These are phyloP conservation scores for Metschnikowia arizonensis DNA, from an alignment of 805 yeast species.

Conservation along the genomic window DNA sequence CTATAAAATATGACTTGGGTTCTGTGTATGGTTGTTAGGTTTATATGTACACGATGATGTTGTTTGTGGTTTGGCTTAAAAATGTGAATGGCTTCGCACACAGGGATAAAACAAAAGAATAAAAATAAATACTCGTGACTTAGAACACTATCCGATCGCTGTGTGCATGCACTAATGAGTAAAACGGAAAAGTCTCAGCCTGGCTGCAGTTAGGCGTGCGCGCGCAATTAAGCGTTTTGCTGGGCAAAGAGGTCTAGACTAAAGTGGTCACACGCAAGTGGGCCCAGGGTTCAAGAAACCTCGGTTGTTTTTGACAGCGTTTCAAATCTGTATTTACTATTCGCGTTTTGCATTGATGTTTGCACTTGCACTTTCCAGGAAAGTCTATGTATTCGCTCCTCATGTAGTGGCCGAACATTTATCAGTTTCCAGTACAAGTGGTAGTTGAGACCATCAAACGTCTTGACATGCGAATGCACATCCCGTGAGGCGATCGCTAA, in stretches of 20 bases:
- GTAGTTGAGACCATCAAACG: neutral
- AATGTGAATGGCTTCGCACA: constrained; percentile 1
- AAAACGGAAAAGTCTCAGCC: constrained; percentile 2
- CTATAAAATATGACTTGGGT: neutral
- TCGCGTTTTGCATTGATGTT: neutral
- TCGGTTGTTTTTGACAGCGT: neutral
- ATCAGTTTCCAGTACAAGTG: neutral
- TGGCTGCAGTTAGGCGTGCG: constrained; percentile 1
- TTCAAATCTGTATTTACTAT: neutral
- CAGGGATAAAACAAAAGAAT: neutral
- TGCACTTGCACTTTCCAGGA: neutral
- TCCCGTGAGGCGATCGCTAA: too few species aligned
- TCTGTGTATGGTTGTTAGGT: neutral
- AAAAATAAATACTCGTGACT: constrained; percentile 2
- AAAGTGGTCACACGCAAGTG: too few species aligned
- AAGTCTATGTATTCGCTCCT: neutral
- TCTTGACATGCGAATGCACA: neutral
- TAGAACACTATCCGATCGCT: neutral
- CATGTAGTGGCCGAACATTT: neutral
- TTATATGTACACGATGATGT: neutral
- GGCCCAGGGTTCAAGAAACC: neutral
- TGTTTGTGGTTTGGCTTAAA: neutral
- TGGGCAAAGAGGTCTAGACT: constrained; percentile 3
- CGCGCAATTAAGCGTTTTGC: neutral
- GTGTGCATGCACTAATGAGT: neutral